Evolutionary conservation across 257 asterid species (phyloP).

Genomic region (Solanum virginianum): DNA sequence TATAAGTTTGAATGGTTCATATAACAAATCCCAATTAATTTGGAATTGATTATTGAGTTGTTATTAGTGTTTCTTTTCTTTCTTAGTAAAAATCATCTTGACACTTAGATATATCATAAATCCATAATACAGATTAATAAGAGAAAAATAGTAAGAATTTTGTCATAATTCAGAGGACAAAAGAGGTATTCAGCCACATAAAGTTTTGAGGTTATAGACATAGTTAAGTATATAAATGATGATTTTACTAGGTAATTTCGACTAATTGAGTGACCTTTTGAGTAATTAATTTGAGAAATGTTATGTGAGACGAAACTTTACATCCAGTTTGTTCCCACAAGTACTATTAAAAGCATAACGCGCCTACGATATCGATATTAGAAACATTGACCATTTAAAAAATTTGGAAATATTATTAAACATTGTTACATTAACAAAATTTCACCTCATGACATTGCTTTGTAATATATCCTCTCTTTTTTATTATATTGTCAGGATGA

Average conservation of each 20-base stretch:
- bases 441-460: not conserved
- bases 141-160: not conserved
- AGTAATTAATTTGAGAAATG: not conserved
- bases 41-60: not conserved
- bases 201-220: too few relatives aligned
- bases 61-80: not conserved
- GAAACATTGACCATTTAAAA: not conserved
- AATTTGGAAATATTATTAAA: not conserved
- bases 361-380: not conserved
- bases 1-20: not conserved
- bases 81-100: not conserved
- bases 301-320: not conserved
- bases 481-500: slow-evolving; percentile 31
- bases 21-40: not conserved
- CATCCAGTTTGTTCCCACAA: not conserved
- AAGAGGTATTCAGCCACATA: not conserved
- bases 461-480: not conserved
- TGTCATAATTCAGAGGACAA: not conserved
- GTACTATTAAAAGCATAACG: not conserved
- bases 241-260: not conserved
- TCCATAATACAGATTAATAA: not conserved
- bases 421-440: not conserved
- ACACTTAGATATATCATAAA: too few relatives aligned
- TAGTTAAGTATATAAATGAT: too few relatives aligned
- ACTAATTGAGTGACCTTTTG: not conserved